phyloP scores from a whole-genome alignment of 164 flowering plant genomes.

The Vitis vinifera region DNA sequence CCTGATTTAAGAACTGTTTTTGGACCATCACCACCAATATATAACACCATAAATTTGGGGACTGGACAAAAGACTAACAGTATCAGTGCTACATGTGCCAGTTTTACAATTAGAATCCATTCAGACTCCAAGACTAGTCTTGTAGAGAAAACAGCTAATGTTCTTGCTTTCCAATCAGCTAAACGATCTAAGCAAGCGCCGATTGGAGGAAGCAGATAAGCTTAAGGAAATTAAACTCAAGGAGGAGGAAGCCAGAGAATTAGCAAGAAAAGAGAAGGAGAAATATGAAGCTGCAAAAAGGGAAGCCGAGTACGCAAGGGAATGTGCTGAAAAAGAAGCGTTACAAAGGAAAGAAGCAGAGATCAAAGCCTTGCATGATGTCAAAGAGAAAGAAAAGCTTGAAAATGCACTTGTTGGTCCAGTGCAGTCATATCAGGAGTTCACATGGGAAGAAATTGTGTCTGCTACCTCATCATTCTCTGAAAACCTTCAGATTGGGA shows the following conservation, averaged over 20 bases:
- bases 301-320: slow-evolving; percentile 53
- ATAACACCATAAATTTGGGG: neutral
- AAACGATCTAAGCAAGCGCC: slow-evolving; percentile 43
- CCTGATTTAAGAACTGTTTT: too few species aligned
- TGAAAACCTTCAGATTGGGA: slow-evolving; percentile 65
- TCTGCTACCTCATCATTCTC: slow-evolving; percentile 78
- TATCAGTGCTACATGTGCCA: neutral
- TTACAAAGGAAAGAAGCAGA: slow-evolving; percentile 59
- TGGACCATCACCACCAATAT: neutral
- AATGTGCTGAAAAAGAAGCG: slow-evolving; percentile 63
- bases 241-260: slow-evolving; percentile 57
- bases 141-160: neutral
- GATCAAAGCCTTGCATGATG: slow-evolving; percentile 44
- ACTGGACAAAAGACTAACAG: neutral
- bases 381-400: slow-evolving; percentile 62
- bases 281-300: slow-evolving; percentile 51
- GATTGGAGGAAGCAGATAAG: slow-evolving; percentile 50
- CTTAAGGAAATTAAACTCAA: slow-evolving; percentile 48
- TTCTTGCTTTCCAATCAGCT: slow-evolving; percentile 39
- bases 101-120: neutral
- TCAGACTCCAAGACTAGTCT: neutral
- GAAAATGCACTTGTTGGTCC: slow-evolving; percentile 41
- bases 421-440: slow-evolving; percentile 47
- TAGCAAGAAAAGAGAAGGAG: slow-evolving; percentile 56
- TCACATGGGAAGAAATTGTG: slow-evolving; percentile 79